Percentiles rank a stretch among this genome's conserved stretches.
Evolutionary conservation across 371 early-diverging fungal genomes (phyloP).

Genomic region (Mortierella sp.): DNA sequence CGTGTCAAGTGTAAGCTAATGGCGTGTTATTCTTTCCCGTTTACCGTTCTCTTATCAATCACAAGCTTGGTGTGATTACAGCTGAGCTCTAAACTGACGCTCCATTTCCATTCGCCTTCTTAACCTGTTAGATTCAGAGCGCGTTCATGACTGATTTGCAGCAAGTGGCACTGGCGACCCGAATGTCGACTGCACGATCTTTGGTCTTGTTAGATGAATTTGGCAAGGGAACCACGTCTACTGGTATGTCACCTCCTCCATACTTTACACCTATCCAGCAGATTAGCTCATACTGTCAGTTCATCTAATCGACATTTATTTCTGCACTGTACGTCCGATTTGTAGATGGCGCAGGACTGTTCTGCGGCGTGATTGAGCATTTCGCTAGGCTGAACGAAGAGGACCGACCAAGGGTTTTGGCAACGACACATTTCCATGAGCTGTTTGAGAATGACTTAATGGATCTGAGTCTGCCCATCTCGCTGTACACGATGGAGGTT

Average conservation of each 20-base stretch:
- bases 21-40: conserved; percentile 31
- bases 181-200: conserved; percentile 63
- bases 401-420: conserved; percentile 69
- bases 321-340: conserved; percentile 60
- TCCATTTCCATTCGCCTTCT: conserved; percentile 27
- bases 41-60: no score
- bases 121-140: conserved; percentile 77
- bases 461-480: conserved; percentile 33
- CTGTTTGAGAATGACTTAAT: conserved; percentile 59
- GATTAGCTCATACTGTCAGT: conserved; percentile 81
- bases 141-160: conserved; percentile 74
- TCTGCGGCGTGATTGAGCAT: conserved; percentile 49
- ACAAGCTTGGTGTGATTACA: background rate
- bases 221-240: conserved; percentile 97
- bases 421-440: conserved; percentile 98
- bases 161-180: conserved; percentile 71
- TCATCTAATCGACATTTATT: background rate
- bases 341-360: conserved; percentile 53
- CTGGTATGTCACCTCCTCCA: conserved; percentile 15
- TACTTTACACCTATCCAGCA: background rate
- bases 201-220: conserved; percentile 98
- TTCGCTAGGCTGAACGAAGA: conserved; percentile 20
- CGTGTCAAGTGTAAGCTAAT: conserved; percentile 64
- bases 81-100: conserved; percentile 31
- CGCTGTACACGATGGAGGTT: conserved; percentile 49